Percentiles rank a stretch among this genome's conserved stretches.
Conservation (phyloP, 2,329 filamentous ascomycete genomes). For the Clathrospora elynae region DNA sequence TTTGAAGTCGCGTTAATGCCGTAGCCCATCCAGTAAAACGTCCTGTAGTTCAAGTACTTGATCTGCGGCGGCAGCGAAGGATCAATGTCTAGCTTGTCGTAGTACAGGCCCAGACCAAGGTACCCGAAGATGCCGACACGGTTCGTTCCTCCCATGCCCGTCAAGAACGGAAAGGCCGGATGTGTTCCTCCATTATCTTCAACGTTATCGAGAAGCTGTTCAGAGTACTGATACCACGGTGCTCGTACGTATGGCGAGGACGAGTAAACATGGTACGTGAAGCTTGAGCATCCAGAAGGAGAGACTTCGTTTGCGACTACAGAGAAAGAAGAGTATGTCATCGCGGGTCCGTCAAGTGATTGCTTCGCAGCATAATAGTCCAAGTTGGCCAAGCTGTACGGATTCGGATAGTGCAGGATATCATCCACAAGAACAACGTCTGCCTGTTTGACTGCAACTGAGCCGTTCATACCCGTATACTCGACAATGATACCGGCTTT, state of each 20-base stretch:
- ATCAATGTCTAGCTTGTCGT: slow-evolving; percentile 65
- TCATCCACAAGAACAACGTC: slow-evolving; percentile 71
- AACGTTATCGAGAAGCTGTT: slow-evolving; percentile 68
- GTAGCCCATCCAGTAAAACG: slow-evolving; percentile 69
- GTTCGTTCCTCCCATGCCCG: slow-evolving; percentile 71
- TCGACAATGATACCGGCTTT: slow-evolving; percentile 66
- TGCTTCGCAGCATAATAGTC: slow-evolving; percentile 74
- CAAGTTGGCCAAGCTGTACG: slow-evolving; percentile 62
- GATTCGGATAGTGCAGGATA: slow-evolving; percentile 64
- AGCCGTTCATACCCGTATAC: slow-evolving; percentile 69
- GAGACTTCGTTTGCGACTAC: slow-evolving; percentile 69
- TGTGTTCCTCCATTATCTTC: slow-evolving; percentile 67
- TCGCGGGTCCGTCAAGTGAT: slow-evolving; percentile 69
- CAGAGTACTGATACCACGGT: slow-evolving; percentile 73
- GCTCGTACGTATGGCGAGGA: slow-evolving; percentile 67
- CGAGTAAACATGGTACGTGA: slow-evolving; percentile 69
- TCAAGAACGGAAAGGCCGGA: slow-evolving; percentile 73
- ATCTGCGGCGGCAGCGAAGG: slow-evolving; percentile 71
- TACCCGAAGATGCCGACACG: slow-evolving; percentile 72
- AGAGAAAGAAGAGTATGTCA: slow-evolving; percentile 74
- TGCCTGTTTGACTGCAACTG: slow-evolving; percentile 70
- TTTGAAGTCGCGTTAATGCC: slow-evolving; percentile 67
- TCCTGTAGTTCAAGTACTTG: slow-evolving; percentile 63
- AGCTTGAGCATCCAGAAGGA: slow-evolving; percentile 69
- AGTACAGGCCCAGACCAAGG: slow-evolving; percentile 65